Percentiles rank a stretch among this genome's conserved stretches.
Evolutionary conservation across 768 basidiomycete species (phyloP).

Genomic region (Auriculariales sp.): DNA sequence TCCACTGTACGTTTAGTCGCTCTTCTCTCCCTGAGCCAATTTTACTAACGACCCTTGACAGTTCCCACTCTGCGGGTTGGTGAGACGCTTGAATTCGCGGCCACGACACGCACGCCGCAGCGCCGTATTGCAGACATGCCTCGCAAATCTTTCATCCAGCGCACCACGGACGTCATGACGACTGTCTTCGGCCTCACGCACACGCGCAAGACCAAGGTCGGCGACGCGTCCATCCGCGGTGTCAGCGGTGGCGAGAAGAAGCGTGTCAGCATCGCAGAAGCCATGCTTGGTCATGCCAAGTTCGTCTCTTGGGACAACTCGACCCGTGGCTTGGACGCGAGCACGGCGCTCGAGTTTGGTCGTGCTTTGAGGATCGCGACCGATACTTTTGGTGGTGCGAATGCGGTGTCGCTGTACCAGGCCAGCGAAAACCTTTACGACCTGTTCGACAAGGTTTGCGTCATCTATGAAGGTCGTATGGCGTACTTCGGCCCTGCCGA

Average conservation of each 20-base stretch:
- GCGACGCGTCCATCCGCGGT: slow-evolving; percentile 25
- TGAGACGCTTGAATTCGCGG: slow-evolving; percentile 29
- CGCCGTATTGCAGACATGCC: slow-evolving; percentile 33
- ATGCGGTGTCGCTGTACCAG: slow-evolving; percentile 76
- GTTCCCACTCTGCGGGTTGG: background rate
- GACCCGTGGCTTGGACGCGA: slow-evolving; percentile 69
- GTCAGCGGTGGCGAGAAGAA: slow-evolving; percentile 64
- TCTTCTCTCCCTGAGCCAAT: slow-evolving; percentile 9
- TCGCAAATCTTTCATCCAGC: slow-evolving; percentile 27
- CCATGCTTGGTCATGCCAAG: slow-evolving; percentile 12
- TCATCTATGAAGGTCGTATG: slow-evolving; percentile 60
- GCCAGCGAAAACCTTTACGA: slow-evolving; percentile 54
- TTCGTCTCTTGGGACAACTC: slow-evolving; percentile 36
- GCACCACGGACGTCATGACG: slow-evolving; percentile 28
- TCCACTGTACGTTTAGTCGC: slow-evolving; percentile 59
- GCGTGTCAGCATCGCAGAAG: slow-evolving; percentile 67
- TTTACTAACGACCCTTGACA: background rate
- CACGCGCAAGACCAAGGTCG: slow-evolving; percentile 24
- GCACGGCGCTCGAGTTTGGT: slow-evolving; percentile 77
- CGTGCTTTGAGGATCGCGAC: slow-evolving; percentile 71
- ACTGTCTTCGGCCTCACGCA: slow-evolving; percentile 39
- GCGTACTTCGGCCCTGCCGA: slow-evolving; percentile 59
- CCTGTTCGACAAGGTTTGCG: slow-evolving; percentile 72
- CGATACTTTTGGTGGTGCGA: slow-evolving; percentile 65
- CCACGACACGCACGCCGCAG: slow-evolving; percentile 52